phyloP scores from a whole-genome alignment of 345 rosid genomes.

The Populus euphratica region DNA sequence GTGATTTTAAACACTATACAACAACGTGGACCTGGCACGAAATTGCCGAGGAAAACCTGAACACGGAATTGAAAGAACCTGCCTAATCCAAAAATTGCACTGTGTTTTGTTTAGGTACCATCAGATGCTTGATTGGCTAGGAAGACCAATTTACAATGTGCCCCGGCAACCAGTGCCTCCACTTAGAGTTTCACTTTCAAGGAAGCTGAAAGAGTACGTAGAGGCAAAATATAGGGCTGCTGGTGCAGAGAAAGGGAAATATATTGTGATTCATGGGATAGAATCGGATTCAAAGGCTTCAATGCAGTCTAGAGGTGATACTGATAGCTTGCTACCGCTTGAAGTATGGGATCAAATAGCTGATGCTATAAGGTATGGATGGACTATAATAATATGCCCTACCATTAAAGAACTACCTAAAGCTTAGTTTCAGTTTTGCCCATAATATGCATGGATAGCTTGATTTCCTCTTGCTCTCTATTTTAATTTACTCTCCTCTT shows the following conservation, averaged over 20 bases:
- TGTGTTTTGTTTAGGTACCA: constrained; percentile 54
- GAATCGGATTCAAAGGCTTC: constrained; percentile 95
- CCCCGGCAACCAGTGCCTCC: constrained; percentile 67
- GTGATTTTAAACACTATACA: too few relatives aligned
- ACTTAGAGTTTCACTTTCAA: constrained; percentile 69
- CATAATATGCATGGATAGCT: too few relatives aligned
- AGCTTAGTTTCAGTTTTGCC: too few relatives aligned
- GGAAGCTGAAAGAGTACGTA: constrained; percentile 71
- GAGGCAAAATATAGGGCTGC: constrained; percentile 65
- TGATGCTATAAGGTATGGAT: constrained; percentile 50
- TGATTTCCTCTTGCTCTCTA: too few relatives aligned
- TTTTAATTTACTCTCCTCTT: not conserved
- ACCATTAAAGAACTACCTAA: too few relatives aligned
- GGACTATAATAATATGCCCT: too few relatives aligned
- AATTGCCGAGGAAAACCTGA: too few relatives aligned
- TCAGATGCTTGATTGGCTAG: constrained; percentile 83
- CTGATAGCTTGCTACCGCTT: constrained; percentile 74
- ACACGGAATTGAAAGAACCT: too few relatives aligned
- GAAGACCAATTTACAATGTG: constrained; percentile 71
- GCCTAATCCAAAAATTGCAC: not conserved
- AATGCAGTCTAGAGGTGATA: constrained; percentile 82
- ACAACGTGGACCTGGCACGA: too few relatives aligned
- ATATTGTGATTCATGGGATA: constrained; percentile 82
- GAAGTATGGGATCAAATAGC: constrained; percentile 64
- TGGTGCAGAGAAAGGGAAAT: constrained; percentile 74